These are phyloP conservation scores for Mycena filopes DNA, from an alignment of 768 basidiomycete species.

Conservation along the genomic window DNA sequence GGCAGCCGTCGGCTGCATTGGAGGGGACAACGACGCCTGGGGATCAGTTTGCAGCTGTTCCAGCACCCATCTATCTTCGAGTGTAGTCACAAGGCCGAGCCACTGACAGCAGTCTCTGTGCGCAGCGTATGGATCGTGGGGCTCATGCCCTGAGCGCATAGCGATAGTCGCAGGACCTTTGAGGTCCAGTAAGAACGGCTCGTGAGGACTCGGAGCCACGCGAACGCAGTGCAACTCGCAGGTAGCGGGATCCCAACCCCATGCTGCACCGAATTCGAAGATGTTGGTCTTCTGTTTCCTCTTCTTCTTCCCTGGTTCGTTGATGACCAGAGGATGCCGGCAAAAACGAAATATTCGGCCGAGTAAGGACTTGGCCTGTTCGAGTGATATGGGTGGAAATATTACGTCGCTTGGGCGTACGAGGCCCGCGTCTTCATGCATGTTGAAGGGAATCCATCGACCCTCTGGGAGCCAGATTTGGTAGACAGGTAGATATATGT, in stretches of 20 bases:
- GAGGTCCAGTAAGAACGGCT: not conserved
- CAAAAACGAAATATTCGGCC: not conserved
- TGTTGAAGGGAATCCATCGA: too few relatives aligned
- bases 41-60: not conserved
- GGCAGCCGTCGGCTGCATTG: not conserved
- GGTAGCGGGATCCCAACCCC: not conserved
- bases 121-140: not conserved
- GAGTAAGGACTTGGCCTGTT: not conserved
- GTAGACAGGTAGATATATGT: not conserved
- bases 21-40: not conserved
- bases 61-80: not conserved
- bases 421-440: not conserved
- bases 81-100: not conserved
- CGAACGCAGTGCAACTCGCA: not conserved
- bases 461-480: too few relatives aligned
- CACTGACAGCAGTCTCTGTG: not conserved
- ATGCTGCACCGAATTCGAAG: not conserved
- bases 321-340: not conserved
- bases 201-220: not conserved
- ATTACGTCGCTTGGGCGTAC: not conserved
- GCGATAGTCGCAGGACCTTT: not conserved
- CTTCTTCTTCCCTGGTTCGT: not conserved
- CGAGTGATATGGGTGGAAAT: not conserved
- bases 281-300: not conserved
- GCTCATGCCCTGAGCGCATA: not conserved